Evolutionary conservation across 306 rosid genomes (phyloP), one percentile per base, ranked within the genome.

Genomic region (Vachellia collinsii): DNA sequence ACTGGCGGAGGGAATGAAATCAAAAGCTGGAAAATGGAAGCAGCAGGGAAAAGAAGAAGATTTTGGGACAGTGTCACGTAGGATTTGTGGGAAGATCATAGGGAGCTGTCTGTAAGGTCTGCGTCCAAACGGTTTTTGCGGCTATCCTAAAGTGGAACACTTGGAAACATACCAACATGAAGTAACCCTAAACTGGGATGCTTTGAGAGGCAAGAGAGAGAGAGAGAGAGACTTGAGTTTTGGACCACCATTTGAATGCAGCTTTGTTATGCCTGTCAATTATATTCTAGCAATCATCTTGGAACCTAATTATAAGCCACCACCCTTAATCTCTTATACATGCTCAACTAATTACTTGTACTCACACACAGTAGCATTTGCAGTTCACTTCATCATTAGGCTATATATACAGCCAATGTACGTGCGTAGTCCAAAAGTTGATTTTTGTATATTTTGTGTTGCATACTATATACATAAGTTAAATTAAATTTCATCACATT

Each of bases 61-160:
- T n/a, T 56, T 7, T 70, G 78, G 84, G 37, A 87, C 87, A 80
- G 64, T 85, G 54, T 74, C 79, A 79, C 91, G 73, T 74, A 65
- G 25, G 58, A 71, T 54, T 70, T 67, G 36, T 39, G 51, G 22
- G 76, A 41, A n/a, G 46, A n/a, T 75, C 48, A 46, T 36, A 75
- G 69, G 64, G 69, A 48, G 53, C 72, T 37, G 47, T 46, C 59
- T 12, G 42, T 36, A 70, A 64, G 39, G 34, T 77, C 86, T 42
- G 17, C 66, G 51, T 88, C 89, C 64, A 5, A 3, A 11, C 44
- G 86, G 74, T 82, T 79, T 82, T 75, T 56, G 39, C 34, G 87
- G 90, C 71, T 75, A 62, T 74, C 82, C 34, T 78, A 87, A 90
- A 83, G 89, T 79, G 88, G 86, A 74, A 81, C 92, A 88, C 54